A percentile compares a stretch with the other conserved stretches of the same genome.
Evolutionary conservation across 768 basidiomycete species (phyloP).

Genomic region (Boletus huronensis): DNA sequence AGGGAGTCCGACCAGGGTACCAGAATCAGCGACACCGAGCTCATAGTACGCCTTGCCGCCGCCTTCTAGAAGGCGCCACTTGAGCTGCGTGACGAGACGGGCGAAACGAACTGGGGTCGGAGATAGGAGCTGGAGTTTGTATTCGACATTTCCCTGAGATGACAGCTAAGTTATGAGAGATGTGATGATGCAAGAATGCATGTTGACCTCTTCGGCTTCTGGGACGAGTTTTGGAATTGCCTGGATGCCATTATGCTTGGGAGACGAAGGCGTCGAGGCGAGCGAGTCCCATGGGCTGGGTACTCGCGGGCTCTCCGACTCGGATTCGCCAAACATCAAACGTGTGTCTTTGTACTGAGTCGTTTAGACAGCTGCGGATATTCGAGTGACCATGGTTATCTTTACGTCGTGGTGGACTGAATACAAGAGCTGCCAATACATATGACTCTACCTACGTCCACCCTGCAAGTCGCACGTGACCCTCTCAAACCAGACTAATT

Average conservation of each 20-base stretch:
- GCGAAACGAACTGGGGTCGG: slow-evolving; percentile 75
- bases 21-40: slow-evolving; percentile 81
- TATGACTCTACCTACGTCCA: slow-evolving; percentile 2
- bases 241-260: slow-evolving; percentile 23
- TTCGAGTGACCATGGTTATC: slow-evolving; percentile 54
- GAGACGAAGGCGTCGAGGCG: slow-evolving; percentile 49
- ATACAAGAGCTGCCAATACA: too few species aligned
- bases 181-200: background rate
- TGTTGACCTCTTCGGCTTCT: slow-evolving; percentile 61
- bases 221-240: slow-evolving; percentile 66
- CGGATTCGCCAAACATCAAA: slow-evolving; percentile 77
- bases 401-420: background rate
- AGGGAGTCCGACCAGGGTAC: slow-evolving; percentile 77
- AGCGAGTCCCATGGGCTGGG: slow-evolving; percentile 82
- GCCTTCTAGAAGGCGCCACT: slow-evolving; percentile 89
- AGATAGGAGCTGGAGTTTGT: slow-evolving; percentile 85
- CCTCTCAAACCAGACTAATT: background rate
- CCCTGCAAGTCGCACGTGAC: slow-evolving; percentile 15
- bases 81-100: slow-evolving; percentile 89
- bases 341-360: background rate
- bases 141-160: slow-evolving; percentile 81
- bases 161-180: background rate
- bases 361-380: slow-evolving; percentile 34
- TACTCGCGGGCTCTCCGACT: slow-evolving; percentile 75
- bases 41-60: slow-evolving; percentile 84